A percentile compares a stretch with the other conserved stretches of the same genome.
These are phyloP conservation scores for Suhomyces pyralidae DNA, from an alignment of 805 yeast genomes.

Conservation along the genomic window DNA sequence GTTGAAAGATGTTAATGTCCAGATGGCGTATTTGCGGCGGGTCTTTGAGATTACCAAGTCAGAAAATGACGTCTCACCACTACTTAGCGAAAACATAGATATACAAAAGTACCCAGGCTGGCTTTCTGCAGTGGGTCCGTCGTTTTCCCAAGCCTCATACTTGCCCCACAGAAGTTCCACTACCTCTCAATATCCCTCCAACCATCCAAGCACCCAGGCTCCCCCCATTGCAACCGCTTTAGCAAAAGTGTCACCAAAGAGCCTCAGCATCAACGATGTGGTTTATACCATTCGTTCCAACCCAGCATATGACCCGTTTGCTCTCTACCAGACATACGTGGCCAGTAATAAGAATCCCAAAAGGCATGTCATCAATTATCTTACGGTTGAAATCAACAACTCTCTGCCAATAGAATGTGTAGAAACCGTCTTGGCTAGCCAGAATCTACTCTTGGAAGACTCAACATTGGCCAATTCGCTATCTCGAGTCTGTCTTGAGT, in stretches of 20 bases:
- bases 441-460: conserved; percentile 6
- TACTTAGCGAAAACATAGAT: background rate
- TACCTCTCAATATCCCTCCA: no score
- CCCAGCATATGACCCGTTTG: conserved; percentile 5
- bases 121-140: conserved; percentile 6
- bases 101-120: conserved; percentile 10
- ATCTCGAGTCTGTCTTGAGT: background rate
- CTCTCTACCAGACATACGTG: conserved; percentile 8
- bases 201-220: background rate
- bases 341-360: conserved; percentile 7
- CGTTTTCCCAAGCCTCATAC: background rate
- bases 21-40: conserved; percentile 7
- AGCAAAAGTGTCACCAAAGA: background rate
- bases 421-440: conserved; percentile 1
- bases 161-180: background rate
- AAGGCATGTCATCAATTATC: conserved; percentile 8
- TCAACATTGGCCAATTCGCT: conserved; percentile 1
- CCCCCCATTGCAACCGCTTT: background rate
- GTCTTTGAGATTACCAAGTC: background rate
- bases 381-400: conserved; percentile 5
- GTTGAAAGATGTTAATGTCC: background rate
- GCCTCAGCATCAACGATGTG: conserved; percentile 9
- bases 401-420: background rate
- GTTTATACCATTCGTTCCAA: conserved; percentile 6
- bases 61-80: background rate